These are phyloP conservation scores for Boletus vinaceobasis DNA, from an alignment of 768 basidiomycete species.

Conservation along the genomic window DNA sequence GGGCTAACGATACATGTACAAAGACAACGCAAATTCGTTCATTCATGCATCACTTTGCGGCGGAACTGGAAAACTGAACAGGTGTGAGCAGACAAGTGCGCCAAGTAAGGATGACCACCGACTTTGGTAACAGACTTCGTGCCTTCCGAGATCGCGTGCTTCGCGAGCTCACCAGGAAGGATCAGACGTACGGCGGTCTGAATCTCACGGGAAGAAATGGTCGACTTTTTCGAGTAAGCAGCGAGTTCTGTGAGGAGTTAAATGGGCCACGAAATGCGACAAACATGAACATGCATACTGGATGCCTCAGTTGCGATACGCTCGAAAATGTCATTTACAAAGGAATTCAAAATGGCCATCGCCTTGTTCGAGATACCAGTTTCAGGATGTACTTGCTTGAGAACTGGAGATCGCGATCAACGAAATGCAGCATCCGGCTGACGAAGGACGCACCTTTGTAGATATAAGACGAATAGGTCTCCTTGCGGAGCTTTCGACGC, in stretches of 20 bases:
- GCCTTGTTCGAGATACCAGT: constrained; percentile 99
- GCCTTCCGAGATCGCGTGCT: constrained; percentile 73
- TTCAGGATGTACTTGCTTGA: constrained; percentile 97
- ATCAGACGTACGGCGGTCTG: constrained; percentile 97
- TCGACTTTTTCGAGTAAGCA: constrained; percentile 97
- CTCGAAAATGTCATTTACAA: constrained; percentile 94
- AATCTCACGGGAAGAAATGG: constrained; percentile 97
- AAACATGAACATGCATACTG: constrained; percentile 44
- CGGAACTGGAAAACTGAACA: constrained; percentile 66
- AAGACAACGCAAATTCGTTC: not conserved
- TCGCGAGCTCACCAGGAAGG: constrained; percentile 92
- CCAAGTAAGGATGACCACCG: constrained; percentile 17
- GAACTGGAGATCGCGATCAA: constrained; percentile 47
- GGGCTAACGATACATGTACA: constrained; percentile 27
- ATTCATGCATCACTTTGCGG: constrained; percentile 50
- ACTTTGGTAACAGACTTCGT: constrained; percentile 90
- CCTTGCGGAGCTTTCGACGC: constrained; percentile 81
- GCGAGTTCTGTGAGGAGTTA: constrained; percentile 69
- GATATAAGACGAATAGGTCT: constrained; percentile 92
- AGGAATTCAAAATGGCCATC: constrained; percentile 94
- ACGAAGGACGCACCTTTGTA: constrained; percentile 64
- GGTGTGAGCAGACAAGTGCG: constrained; percentile 7
- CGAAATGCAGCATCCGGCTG: not conserved
- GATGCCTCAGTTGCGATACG: constrained; percentile 91
- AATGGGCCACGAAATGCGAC: not conserved